Evolutionary conservation across 1,284 basidiomycete species (phyloP).

Genomic region (Cutaneotrichosporon arboriforme): DNA sequence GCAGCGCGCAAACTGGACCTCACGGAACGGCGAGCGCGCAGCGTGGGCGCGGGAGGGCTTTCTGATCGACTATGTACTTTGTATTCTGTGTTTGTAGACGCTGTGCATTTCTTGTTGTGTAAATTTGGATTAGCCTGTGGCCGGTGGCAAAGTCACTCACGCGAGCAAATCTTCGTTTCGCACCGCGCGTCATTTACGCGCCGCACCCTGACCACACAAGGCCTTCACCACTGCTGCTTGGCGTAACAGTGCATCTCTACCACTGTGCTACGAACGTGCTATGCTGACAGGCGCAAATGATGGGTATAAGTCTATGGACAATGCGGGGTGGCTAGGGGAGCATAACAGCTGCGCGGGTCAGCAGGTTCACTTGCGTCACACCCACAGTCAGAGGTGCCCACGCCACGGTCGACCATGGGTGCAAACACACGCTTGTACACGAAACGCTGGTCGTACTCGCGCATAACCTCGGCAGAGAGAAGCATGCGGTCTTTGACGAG

Average conservation of each 20-base stretch:
- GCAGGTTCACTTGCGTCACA: too few species aligned
- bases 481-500: conserved; percentile 46
- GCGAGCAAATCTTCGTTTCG: too few species aligned
- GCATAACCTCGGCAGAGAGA: conserved; percentile 46
- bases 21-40: conserved; percentile 21
- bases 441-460: conserved; percentile 47
- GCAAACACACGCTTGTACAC: conserved; percentile 44
- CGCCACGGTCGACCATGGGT: conserved; percentile 36
- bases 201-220: too few species aligned
- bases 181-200: too few species aligned
- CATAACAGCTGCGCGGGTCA: neutral
- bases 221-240: too few species aligned
- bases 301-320: too few species aligned
- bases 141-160: too few species aligned
- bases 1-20: conserved; percentile 24
- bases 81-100: conserved; percentile 3
- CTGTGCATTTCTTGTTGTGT: neutral
- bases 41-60: conserved; percentile 44
- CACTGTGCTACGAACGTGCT: too few species aligned
- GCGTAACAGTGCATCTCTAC: too few species aligned
- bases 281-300: too few species aligned
- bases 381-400: conserved; percentile 36
- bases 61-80: conserved; percentile 41
- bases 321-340: neutral
- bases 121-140: too few species aligned